Evolutionary conservation across 176 grass and related monocot genomes (phyloP).

Genomic region (Hsuehochloa calcarea): DNA sequence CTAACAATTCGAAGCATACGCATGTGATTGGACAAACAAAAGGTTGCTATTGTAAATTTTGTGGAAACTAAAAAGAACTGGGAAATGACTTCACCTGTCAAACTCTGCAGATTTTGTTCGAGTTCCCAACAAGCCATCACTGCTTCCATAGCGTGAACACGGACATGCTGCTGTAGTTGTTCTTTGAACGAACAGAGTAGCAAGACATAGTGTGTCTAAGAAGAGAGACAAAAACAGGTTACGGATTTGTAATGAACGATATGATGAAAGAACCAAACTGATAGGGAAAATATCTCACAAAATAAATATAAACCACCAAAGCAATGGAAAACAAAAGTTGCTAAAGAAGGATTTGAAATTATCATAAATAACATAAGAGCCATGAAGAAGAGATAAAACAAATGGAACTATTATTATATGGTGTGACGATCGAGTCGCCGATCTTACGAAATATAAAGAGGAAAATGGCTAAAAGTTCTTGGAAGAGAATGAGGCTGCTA

Average conservation of each 20-base stretch:
- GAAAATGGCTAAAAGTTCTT: too few relatives aligned
- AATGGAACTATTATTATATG: background rate
- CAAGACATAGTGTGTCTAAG: slow-evolving; percentile 66
- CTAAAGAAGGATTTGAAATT: background rate
- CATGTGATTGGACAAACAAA: background rate
- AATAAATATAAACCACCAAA: background rate
- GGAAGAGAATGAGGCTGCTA: too few relatives aligned
- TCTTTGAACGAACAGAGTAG: slow-evolving; percentile 76
- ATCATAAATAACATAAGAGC: background rate
- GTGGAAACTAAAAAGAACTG: background rate
- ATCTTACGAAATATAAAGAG: too few relatives aligned
- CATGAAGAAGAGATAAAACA: background rate
- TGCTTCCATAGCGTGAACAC: slow-evolving; percentile 77
- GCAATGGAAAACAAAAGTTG: background rate
- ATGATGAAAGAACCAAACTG: background rate
- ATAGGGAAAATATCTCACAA: background rate
- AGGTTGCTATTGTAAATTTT: background rate
- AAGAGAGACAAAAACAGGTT: slow-evolving; percentile 25
- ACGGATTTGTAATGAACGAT: background rate
- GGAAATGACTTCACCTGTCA: slow-evolving; percentile 50
- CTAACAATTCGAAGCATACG: background rate
- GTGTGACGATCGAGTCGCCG: too few relatives aligned
- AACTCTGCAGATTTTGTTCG: slow-evolving; percentile 67
- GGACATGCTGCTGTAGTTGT: slow-evolving; percentile 74
- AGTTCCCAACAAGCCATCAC: slow-evolving; percentile 82